Evolutionary conservation across 768 basidiomycete species (phyloP).

Genomic region (Mycena albidolilacea): DNA sequence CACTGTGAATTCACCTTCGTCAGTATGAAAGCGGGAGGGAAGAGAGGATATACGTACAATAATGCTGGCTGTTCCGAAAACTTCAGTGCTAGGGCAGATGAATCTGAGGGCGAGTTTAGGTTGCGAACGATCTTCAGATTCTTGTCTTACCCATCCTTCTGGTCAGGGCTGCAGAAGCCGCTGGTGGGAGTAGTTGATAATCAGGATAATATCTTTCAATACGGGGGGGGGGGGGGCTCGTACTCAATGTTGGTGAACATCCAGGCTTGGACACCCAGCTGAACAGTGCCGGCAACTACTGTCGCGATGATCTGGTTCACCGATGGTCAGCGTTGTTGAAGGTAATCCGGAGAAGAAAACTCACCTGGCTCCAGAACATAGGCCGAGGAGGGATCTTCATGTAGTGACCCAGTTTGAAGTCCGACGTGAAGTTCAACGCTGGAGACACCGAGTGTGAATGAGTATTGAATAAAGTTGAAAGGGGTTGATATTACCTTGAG

Average conservation of each 20-base stretch:
- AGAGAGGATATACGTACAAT: conserved; percentile 58
- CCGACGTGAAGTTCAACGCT: conserved; percentile 70
- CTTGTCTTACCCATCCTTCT: conserved; percentile 57
- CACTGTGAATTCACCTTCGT: conserved; percentile 36
- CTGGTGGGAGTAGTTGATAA: conserved; percentile 42
- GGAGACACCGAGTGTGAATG: not conserved
- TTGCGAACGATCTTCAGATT: not conserved
- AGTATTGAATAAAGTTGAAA: not conserved
- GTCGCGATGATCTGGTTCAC: conserved; percentile 67
- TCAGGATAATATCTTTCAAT: conserved; percentile 8
- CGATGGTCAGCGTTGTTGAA: not conserved
- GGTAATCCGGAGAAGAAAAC: conserved; percentile 25
- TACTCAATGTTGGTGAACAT: conserved; percentile 71
- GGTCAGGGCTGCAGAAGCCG: conserved; percentile 61
- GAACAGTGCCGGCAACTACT: conserved; percentile 73
- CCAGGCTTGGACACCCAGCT: conserved; percentile 75
- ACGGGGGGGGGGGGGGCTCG: conserved; percentile 36
- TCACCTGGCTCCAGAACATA: conserved; percentile 62
- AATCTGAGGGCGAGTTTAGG: conserved; percentile 53
- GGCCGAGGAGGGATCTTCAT: conserved; percentile 68
- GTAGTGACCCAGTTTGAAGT: conserved; percentile 58
- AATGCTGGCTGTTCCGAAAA: conserved; percentile 70
- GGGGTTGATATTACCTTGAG: conserved; percentile 55
- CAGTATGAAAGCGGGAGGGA: conserved; percentile 19
- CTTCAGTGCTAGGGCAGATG: conserved; percentile 66